phyloP scores from a whole-genome alignment of 352 stramenopile genomes.

The Phytophthora pseudosyringae region DNA sequence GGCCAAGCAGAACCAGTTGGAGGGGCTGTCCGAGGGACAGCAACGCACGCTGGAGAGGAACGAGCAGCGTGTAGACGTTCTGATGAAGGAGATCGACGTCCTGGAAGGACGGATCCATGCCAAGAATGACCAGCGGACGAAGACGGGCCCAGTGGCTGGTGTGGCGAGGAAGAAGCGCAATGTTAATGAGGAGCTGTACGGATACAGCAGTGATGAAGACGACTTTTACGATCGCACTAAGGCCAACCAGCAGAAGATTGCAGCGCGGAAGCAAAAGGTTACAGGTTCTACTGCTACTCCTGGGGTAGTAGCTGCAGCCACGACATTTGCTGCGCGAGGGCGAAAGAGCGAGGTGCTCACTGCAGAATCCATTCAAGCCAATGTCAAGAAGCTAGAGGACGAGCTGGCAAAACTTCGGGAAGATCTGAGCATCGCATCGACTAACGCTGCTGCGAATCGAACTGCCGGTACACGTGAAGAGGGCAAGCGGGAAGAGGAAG shows the following conservation, averaged over 20 bases:
- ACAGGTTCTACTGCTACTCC: background rate
- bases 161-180: constrained; percentile 26
- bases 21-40: constrained; percentile 70
- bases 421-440: constrained; percentile 27
- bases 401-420: constrained; percentile 41
- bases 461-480: constrained; percentile 5
- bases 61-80: constrained; percentile 57
- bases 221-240: constrained; percentile 83
- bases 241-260: constrained; percentile 58
- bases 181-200: constrained; percentile 46
- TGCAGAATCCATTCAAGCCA: constrained; percentile 54
- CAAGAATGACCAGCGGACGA: constrained; percentile 54
- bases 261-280: constrained; percentile 41
- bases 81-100: constrained; percentile 71
- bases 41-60: constrained; percentile 66
- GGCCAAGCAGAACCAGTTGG: constrained; percentile 73
- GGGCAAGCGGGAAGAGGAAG: constrained; percentile 38
- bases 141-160: constrained; percentile 26
- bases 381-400: constrained; percentile 48
- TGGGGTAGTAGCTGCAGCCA: background rate
- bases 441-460: constrained; percentile 15
- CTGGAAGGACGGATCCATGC: constrained; percentile 65
- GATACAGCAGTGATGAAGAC: constrained; percentile 76
- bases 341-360: constrained; percentile 50
- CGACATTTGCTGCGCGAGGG: background rate